Evolutionary conservation across 140 eudicot genomes (phyloP).

Genomic region (Ambrosia hybrid): DNA sequence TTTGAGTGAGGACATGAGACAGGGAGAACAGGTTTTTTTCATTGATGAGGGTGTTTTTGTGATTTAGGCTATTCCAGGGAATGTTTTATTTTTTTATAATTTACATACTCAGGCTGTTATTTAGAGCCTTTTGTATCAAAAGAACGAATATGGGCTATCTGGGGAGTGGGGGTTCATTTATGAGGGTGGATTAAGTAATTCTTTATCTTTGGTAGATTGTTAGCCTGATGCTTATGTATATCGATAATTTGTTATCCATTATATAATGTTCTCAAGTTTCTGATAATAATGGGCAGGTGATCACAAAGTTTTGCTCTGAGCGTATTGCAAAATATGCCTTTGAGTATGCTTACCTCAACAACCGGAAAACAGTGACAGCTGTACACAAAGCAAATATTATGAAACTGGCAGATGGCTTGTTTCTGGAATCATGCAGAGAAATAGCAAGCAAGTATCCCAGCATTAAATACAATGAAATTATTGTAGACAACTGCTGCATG

Average conservation of each 20-base stretch:
- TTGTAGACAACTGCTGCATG: conserved; percentile 92
- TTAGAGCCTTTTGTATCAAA: no score
- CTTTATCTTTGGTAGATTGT: neutral
- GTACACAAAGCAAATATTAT: conserved; percentile 92
- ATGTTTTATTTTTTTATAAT: no score
- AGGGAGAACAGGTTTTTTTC: no score
- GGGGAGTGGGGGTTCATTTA: neutral
- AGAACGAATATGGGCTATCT: no score
- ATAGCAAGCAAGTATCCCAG: conserved; percentile 74
- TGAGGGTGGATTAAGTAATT: neutral
- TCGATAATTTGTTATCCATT: neutral
- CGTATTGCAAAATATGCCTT: conserved; percentile 89
- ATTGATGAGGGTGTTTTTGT: no score
- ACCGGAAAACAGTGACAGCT: conserved; percentile 81
- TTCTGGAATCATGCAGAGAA: conserved; percentile 87
- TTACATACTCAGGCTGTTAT: no score
- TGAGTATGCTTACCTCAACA: conserved; percentile 90
- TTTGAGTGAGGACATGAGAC: no score
- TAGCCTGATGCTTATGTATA: conserved; percentile 11
- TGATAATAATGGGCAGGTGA: conserved; percentile 51
- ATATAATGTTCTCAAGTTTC: conserved; percentile 8
- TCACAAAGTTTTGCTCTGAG: conserved; percentile 83
- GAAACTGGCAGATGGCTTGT: conserved; percentile 93
- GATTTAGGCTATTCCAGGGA: no score
- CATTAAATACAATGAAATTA: conserved; percentile 78